Conservation (phyloP, 345 rosid species). For the Citrus unshiu region DNA sequence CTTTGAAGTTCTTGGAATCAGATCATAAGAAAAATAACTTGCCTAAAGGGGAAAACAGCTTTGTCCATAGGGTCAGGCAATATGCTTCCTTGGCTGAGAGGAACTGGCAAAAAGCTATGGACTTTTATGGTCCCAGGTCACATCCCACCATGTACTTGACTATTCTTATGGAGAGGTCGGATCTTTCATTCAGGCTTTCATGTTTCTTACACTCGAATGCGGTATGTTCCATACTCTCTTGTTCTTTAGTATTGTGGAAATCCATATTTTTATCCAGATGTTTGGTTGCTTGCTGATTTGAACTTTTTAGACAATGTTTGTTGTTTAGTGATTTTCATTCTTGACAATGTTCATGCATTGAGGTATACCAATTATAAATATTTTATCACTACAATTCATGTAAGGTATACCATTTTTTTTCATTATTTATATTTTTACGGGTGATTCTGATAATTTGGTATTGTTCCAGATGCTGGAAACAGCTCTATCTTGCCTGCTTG, state of each 20-base stretch:
- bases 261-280: no score
- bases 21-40: slow-evolving; percentile 36
- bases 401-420: not conserved
- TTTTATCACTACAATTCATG: no score
- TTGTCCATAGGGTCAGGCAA: slow-evolving; percentile 67
- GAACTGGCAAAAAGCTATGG: slow-evolving; percentile 78
- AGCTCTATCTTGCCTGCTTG: slow-evolving; percentile 63
- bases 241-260: not conserved
- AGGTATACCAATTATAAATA: no score
- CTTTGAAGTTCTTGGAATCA: slow-evolving; percentile 55
- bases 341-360: not conserved
- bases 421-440: no score
- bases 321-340: not conserved
- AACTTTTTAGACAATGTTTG: not conserved
- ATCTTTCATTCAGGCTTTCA: slow-evolving; percentile 57
- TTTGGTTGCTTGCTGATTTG: not conserved
- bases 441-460: slow-evolving; percentile 11
- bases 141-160: slow-evolving; percentile 80
- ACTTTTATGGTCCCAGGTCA: slow-evolving; percentile 64
- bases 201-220: slow-evolving; percentile 42
- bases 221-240: slow-evolving; percentile 38
- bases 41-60: slow-evolving; percentile 44
- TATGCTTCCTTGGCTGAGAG: slow-evolving; percentile 84
- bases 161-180: slow-evolving; percentile 67
- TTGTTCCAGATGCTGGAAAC: slow-evolving; percentile 70